Evolutionary conservation across 1,139 yeast species (phyloP).

Genomic region (Barnettozyma hawaiiensis): DNA sequence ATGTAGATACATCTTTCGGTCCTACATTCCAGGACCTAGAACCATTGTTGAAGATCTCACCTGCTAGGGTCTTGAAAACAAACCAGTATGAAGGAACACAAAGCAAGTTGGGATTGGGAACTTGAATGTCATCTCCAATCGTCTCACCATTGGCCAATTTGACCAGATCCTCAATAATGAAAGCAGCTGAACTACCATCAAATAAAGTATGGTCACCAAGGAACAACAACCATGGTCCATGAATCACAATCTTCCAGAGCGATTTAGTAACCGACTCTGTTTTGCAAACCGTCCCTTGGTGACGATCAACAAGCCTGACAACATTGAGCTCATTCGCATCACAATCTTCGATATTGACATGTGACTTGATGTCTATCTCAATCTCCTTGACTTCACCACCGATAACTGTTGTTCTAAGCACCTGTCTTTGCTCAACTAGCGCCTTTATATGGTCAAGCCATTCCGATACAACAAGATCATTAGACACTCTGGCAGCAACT

Average conservation of each 20-base stretch:
- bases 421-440: slow-evolving; percentile 8
- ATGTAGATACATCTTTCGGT: slow-evolving; percentile 5
- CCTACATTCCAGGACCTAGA: neutral
- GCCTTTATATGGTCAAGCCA: slow-evolving; percentile 17
- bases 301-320: slow-evolving; percentile 4
- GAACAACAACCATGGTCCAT: slow-evolving; percentile 13
- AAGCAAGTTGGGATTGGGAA: neutral
- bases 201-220: slow-evolving; percentile 16
- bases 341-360: slow-evolving; percentile 12
- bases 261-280: slow-evolving; percentile 3
- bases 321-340: slow-evolving; percentile 3
- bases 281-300: slow-evolving; percentile 10
- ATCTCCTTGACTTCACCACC: slow-evolving; percentile 15
- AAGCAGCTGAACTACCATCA: slow-evolving; percentile 17
- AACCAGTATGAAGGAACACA: neutral
- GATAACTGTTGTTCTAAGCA: slow-evolving; percentile 12
- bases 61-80: neutral
- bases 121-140: neutral
- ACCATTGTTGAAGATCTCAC: neutral
- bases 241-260: slow-evolving; percentile 15
- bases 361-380: slow-evolving; percentile 8
- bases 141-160: slow-evolving; percentile 4
- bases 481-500: slow-evolving; percentile 18
- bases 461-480: slow-evolving; percentile 14
- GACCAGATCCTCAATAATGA: slow-evolving; percentile 16